Conservation (phyloP, 208 protist species). For the Wallacemonas sp. region DNA sequence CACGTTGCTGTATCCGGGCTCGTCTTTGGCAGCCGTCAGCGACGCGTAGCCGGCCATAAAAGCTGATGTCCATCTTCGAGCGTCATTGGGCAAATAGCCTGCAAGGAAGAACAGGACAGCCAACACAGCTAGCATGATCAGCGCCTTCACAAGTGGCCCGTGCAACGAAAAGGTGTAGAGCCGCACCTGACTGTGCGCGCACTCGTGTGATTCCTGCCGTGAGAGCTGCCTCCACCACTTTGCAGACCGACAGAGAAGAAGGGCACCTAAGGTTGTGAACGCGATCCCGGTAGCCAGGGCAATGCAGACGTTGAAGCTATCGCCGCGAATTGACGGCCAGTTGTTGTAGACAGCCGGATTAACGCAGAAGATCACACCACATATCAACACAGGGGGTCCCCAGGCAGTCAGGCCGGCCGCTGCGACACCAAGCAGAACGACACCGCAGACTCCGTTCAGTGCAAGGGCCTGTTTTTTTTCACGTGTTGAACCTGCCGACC, state of each 20-base stretch:
- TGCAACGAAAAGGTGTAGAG: slow-evolving; percentile 5
- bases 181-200: background rate
- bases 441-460: background rate
- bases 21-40: background rate
- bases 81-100: slow-evolving; percentile 51
- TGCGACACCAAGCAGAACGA: background rate
- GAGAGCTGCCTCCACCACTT: background rate
- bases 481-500: background rate
- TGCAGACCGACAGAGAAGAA: background rate
- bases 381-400: background rate
- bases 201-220: background rate
- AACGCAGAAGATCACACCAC: slow-evolving; percentile 4
- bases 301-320: slow-evolving; percentile 9
- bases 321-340: background rate
- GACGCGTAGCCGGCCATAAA: slow-evolving; percentile 30
- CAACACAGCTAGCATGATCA: slow-evolving; percentile 19
- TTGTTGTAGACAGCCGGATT: slow-evolving; percentile 5
- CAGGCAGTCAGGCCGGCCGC: background rate
- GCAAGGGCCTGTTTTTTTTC: background rate
- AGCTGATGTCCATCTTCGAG: slow-evolving; percentile 16
- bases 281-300: background rate
- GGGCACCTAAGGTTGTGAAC: background rate
- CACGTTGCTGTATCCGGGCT: background rate
- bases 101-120: slow-evolving; percentile 24
- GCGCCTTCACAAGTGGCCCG: slow-evolving; percentile 10